These are phyloP conservation scores for Russula virescens DNA, from an alignment of 768 basidiomycete species.

Conservation along the genomic window DNA sequence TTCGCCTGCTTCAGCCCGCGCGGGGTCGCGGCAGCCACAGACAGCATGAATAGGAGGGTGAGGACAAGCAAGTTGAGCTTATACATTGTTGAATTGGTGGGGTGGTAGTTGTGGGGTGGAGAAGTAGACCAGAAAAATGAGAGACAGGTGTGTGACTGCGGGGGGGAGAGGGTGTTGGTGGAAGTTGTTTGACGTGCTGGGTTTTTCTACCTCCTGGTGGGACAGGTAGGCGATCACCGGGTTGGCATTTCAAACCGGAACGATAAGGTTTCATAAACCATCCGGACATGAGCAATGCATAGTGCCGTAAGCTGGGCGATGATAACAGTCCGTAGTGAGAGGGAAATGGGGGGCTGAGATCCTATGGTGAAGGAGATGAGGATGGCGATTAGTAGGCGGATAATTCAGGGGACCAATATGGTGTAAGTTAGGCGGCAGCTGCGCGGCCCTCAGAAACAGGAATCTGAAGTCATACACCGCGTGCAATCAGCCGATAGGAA, in stretches of 20 bases:
- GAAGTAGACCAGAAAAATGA: background rate
- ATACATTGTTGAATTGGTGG: background rate
- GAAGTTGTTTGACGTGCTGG: background rate
- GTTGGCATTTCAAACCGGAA: background rate
- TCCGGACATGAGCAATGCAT: background rate
- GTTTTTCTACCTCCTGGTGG: background rate
- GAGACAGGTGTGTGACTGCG: background rate
- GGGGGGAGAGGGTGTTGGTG: no score
- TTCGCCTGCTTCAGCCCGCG: slow-evolving; percentile 30
- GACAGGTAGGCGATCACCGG: background rate
- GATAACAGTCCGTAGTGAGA: background rate
- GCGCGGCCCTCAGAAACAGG: background rate
- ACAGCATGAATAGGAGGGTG: slow-evolving; percentile 9
- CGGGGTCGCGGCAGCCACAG: background rate
- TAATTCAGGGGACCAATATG: background rate
- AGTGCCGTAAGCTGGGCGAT: background rate
- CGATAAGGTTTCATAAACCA: background rate
- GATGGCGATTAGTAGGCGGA: slow-evolving; percentile 13
- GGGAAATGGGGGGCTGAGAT: background rate
- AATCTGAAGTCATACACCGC: no score
- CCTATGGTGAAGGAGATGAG: background rate
- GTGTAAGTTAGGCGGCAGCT: background rate
- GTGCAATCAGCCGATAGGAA: no score
- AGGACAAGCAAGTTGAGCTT: slow-evolving; percentile 4
- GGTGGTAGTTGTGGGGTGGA: background rate